phyloP scores from a whole-genome alignment of 768 basidiomycete species.

The Sutorius australiensis region DNA sequence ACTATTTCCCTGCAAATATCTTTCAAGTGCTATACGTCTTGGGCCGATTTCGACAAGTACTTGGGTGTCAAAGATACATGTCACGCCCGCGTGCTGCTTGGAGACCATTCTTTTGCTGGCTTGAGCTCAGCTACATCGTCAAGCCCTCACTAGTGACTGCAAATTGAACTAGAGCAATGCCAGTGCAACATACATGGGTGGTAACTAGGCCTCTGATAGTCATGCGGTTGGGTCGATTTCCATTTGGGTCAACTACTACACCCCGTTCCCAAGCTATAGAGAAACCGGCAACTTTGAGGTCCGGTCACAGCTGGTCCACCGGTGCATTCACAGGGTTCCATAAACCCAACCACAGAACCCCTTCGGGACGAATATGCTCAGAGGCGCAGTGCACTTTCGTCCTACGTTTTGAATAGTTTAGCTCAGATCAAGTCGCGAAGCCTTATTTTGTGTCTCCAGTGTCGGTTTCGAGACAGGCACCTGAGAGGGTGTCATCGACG shows the following conservation, averaged over 20 bases:
- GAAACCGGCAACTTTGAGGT: background rate
- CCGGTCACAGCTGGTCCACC: background rate
- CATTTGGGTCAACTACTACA: no score
- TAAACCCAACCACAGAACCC: background rate
- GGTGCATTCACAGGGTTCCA: conserved; percentile 2
- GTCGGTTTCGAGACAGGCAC: conserved; percentile 9
- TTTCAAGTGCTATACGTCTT: background rate
- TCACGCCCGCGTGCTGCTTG: background rate
- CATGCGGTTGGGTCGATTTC: no score
- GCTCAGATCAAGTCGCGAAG: conserved; percentile 27
- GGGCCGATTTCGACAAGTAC: background rate
- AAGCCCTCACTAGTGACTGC: background rate
- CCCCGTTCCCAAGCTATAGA: background rate
- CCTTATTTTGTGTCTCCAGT: conserved; percentile 18
- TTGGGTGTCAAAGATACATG: background rate
- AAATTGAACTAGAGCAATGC: background rate
- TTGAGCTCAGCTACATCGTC: background rate
- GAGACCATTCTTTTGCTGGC: background rate
- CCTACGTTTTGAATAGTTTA: conserved; percentile 8
- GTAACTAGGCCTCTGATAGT: background rate
- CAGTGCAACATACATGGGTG: background rate
- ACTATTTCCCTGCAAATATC: background rate
- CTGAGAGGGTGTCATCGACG: conserved; percentile 33
- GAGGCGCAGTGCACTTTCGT: background rate
- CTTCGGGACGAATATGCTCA: background rate